Base-by-base conservation (phyloP, 139 green algal species). In the Picochlorum sp. region DNA sequence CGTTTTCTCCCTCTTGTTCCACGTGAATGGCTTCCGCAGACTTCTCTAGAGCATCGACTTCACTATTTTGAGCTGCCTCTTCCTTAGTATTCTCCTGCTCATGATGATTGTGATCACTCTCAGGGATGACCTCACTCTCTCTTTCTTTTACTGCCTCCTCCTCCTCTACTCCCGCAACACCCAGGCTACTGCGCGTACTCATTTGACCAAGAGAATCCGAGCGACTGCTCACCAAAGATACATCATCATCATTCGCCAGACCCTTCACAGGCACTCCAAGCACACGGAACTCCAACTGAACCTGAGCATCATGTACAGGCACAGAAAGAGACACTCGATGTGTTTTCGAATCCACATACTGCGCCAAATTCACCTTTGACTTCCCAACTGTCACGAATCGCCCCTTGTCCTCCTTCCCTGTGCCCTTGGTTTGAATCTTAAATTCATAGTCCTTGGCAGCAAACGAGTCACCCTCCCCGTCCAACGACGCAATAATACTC, bases 401-500 rank as follows among this genome's bases (percentile, higher is more conserved):
- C 4, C n/a, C n/a, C 16, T 54, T 20, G 2, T 21, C 18, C 34
- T 41, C 34, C 34, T 41, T 41, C 34, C 34, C 34, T 41, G 34
- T 41, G 34, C 34, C 34, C 34, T 41, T 41, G 34, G 34, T 41
- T 11, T 41, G 34, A 41, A 41, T 41, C 34, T 41, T 41, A 13
- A 51, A 85, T 65, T n/a, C 66, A 81, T 1, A 88, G 60, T 58
- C 73, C 72, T 70, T 88, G 66, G 15, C 75, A 77, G 65, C 78
- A 88, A 6, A 37, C 21, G 34, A 41, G 8, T 41, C 34, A 41
- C 34, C 34, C 34, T 41, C 34, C 8, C 7, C 34, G 34, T 41
- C 34, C 34, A 41, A 41, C 34, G 34, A 41, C 34, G 34, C 34
- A 41, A 41, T 41, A 41, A 41, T 41, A 41, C 34, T 41, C 34